Base-by-base conservation (phyloP, 306 rosid species). In the Luffa acutangula region DNA sequence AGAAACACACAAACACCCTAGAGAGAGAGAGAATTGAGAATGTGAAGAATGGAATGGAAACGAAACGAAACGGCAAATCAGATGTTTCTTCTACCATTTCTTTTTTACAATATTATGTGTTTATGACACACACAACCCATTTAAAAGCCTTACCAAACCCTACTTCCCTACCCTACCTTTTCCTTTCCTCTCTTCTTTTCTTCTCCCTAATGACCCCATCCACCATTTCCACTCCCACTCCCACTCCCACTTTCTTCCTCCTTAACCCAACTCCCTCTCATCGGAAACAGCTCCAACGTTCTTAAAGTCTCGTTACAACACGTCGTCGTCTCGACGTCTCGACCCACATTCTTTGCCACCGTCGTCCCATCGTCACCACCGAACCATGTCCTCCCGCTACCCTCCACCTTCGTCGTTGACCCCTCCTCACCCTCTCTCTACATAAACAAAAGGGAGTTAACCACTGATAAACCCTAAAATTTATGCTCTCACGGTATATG, bases 221-320 rank as follows among this genome's bases (percentile, higher is more conserved):
- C 46, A 8, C 49, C 33, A 10, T 18, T 41, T 7, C 74, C 74
- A 41, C 51, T 67, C 51, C 12, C 8, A 12, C 85, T 41, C 3
- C 74, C 74, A 41, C 51, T 67, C 51, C 12, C 8, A 12, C 85
- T 84, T 84, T 83, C 80, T 46, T 89, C 89, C 82, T 90, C 91
- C 90, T 83, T 86, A 83, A 83, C 85, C 78, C 78, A 83, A 45
- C 94, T 59, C 37, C 89, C 76, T 37, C 90, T 84, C 78, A 89
- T 72, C n/a, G 98, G 98, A 75, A 94, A 94, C 80, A 94, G 94
- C 57, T 94, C 88, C 73, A 94, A 96, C 76, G 98, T 94, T 87
- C 87, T 87, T 65, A 89, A 89, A 49, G 92, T 92, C 62, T 80
- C 56, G 2, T 10, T 76, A 12, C 56, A 77, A 59, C 87, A 85